Percentiles rank a stretch among this genome's conserved stretches.
These are phyloP conservation scores for Talaromyces wortmannii DNA, from an alignment of 495 filamentous ascomycete species.

Conservation along the genomic window DNA sequence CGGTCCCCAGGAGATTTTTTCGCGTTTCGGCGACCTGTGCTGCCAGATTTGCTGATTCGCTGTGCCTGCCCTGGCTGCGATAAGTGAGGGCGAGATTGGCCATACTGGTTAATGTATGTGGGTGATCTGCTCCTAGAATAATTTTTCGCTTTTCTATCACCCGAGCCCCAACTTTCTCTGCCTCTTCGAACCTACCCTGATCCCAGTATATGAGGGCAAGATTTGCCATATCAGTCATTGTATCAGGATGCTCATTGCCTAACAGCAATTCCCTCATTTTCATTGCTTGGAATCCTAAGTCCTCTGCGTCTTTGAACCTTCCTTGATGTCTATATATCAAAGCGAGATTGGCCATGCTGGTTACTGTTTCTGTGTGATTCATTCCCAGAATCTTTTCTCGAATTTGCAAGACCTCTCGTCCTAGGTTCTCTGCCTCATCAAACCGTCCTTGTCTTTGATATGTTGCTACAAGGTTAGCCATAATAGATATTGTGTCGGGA, in stretches of 20 bases:
- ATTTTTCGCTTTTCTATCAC: no score
- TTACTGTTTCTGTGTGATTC: constrained; percentile 27
- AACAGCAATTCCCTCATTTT: neutral
- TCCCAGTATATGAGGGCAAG: no score
- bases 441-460: constrained; percentile 6
- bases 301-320: constrained; percentile 1
- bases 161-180: no score
- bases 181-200: no score
- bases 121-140: no score
- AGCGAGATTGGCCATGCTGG: constrained; percentile 21
- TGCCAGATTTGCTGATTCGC: no score
- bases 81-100: no score
- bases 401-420: constrained; percentile 10
- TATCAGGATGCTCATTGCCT: constrained; percentile 1
- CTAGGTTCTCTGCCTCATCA: constrained; percentile 16
- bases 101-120: no score
- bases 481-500: constrained; percentile 21
- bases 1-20: no score
- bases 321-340: constrained; percentile 2
- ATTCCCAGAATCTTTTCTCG: constrained; percentile 14
- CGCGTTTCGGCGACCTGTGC: no score
- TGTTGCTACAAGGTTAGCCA: constrained; percentile 20
- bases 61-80: no score
- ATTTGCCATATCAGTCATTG: neutral
- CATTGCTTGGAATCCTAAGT: constrained; percentile 1